Evolutionary conservation across 257 asterid genomes (phyloP), one percentile per base, ranked within the genome.

Genomic region (Plectranthus barbatus): DNA sequence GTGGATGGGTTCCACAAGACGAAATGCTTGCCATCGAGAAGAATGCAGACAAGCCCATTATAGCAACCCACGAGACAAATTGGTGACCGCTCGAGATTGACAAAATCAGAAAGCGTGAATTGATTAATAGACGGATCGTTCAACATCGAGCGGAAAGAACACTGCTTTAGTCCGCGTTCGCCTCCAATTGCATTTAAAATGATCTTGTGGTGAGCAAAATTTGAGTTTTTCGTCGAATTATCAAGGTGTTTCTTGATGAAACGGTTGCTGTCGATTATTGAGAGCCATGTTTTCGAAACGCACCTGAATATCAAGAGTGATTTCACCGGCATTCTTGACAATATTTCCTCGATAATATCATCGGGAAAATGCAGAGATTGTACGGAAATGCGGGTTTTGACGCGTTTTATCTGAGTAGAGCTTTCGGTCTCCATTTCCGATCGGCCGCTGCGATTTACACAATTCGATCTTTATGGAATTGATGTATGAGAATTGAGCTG

Each of bases 241-340:
- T 55, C 37, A 18, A 72, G 56, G 47, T 79, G 83, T 72, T 58
- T 10, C 9, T 60, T 63, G 51, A 58, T 23, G 67, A 84, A 82
- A 0, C 44, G 47, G 3, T 68, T 37, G 65, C 70, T 74, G 57
- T 50, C 60, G n/a, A 84, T 64, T 46, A 75, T 37, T 23, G 50
- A 72, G 9, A 20, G 50, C 91, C 88, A 84, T 21, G 76, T 42
- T 72, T 73, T 81, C 9, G 84, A 75, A 51, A 84, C 86, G 56
- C 79, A 79, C 72, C 70, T 77, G 75, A 79, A 73, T 63, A n/a
- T 72, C 74, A 79, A 36, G 36, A 81, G 70, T 1, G 83, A 68
- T 63, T 72, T 72, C 7, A 82, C 83, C n/a, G 86, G 80, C 1
- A 79, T 69, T 33, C 79, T 52, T 7, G 47, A 12, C 33, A 81